Evolutionary conservation across 2,329 filamentous ascomycete species (phyloP).

Genomic region (Moelleriella libera): DNA sequence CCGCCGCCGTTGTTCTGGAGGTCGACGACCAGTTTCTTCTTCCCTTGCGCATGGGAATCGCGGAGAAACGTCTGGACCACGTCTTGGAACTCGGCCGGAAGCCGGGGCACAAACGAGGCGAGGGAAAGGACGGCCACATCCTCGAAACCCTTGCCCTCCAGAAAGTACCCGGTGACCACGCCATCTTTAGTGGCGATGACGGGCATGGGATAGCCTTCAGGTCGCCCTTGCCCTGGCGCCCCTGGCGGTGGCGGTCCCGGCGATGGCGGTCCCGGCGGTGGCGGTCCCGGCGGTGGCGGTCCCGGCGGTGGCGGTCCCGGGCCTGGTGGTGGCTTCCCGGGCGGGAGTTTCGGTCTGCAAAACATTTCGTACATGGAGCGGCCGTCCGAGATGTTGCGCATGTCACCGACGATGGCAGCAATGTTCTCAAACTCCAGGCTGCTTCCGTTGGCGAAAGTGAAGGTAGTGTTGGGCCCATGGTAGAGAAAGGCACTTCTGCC

Average conservation of each 20-base stretch:
- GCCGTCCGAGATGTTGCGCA: slow-evolving; percentile 16
- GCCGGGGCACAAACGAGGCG: slow-evolving; percentile 12
- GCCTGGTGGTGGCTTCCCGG: neutral
- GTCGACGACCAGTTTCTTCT: slow-evolving; percentile 42
- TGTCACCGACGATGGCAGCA: slow-evolving; percentile 14
- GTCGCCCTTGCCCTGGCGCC: neutral
- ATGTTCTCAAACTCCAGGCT: slow-evolving; percentile 14
- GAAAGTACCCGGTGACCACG: slow-evolving; percentile 17
- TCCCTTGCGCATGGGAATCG: slow-evolving; percentile 27
- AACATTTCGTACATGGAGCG: slow-evolving; percentile 18
- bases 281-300: neutral
- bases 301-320: slow-evolving; percentile 4
- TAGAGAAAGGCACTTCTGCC: slow-evolving; percentile 15
- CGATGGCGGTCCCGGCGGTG: neutral
- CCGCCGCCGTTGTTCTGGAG: slow-evolving; percentile 37
- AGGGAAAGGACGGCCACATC: slow-evolving; percentile 16
- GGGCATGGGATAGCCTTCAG: slow-evolving; percentile 14
- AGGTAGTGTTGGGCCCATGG: slow-evolving; percentile 17
- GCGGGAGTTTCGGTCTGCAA: slow-evolving; percentile 10
- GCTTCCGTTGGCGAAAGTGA: slow-evolving; percentile 23
- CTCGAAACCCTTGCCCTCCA: slow-evolving; percentile 18
- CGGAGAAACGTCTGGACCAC: slow-evolving; percentile 19
- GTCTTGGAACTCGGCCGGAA: slow-evolving; percentile 18
- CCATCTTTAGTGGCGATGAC: slow-evolving; percentile 11
- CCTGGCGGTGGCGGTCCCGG: neutral